Conservation (phyloP, 306 rosid genomes). For the Erythrophleum fordii region DNA sequence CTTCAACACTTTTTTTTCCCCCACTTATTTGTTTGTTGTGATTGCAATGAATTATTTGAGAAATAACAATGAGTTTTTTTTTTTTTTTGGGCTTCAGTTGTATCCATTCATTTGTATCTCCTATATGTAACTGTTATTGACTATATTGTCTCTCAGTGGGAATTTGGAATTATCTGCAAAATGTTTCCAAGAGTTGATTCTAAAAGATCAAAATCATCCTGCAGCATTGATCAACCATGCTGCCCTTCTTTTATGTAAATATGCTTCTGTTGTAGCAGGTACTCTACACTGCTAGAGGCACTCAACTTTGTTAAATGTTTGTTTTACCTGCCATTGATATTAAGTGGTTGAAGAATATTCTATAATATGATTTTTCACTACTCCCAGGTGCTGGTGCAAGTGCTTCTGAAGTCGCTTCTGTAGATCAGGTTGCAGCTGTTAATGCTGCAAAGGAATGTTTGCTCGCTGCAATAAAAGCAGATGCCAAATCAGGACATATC, state of each 20-base stretch:
- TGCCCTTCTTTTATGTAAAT: constrained; percentile 76
- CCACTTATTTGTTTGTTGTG: background rate
- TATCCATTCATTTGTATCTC: constrained; percentile 15
- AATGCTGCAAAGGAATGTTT: constrained; percentile 90
- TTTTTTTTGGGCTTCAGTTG: constrained; percentile 24
- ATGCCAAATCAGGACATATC: constrained; percentile 87
- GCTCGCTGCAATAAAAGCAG: constrained; percentile 78
- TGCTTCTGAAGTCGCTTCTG: constrained; percentile 66
- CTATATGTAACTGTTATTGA: constrained; percentile 26
- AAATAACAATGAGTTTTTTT: constrained; percentile 18
- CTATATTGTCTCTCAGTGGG: constrained; percentile 61
- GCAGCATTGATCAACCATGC: constrained; percentile 90
- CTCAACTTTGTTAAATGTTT: constrained; percentile 20
- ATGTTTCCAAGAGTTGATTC: constrained; percentile 85
- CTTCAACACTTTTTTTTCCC: background rate
- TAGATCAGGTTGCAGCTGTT: constrained; percentile 64
- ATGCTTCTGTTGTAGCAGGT: constrained; percentile 91
- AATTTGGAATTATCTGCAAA: constrained; percentile 77
- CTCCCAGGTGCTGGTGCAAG: constrained; percentile 89
- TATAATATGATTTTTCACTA: constrained; percentile 26
- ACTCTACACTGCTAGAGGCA: constrained; percentile 35
- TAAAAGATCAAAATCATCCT: constrained; percentile 96
- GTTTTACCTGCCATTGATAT: constrained; percentile 24
- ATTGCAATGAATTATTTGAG: constrained; percentile 30
- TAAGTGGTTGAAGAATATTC: constrained; percentile 33